A percentile compares a stretch with the other conserved stretches of the same genome.
Conservation (phyloP, 768 basidiomycete species). For the Auricularia auricula-judae region DNA sequence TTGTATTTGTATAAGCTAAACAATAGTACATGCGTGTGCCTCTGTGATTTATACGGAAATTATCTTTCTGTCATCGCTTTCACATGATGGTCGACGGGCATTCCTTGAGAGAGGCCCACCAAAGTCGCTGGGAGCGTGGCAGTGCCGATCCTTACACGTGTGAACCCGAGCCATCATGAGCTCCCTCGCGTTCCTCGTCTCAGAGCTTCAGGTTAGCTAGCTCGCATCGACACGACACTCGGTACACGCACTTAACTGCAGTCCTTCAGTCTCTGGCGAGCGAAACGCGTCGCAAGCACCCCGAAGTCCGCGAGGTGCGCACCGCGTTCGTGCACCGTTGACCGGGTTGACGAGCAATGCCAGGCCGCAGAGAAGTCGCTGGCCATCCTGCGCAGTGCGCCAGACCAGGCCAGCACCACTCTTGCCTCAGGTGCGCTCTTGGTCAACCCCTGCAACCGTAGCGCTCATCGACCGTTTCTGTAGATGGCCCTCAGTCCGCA, state of each 20-base stretch:
- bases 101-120: background rate
- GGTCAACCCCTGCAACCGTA: background rate
- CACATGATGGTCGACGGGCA: background rate
- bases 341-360: constrained; percentile 2
- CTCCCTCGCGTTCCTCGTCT: constrained; percentile 27
- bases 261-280: constrained; percentile 61
- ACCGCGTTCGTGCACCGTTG: background rate
- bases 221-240: background rate
- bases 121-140: background rate
- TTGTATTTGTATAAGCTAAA: background rate
- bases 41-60: too few relatives aligned
- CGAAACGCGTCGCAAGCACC: constrained; percentile 81
- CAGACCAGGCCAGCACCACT: constrained; percentile 54
- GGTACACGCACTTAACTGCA: background rate
- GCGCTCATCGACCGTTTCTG: background rate
- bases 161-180: constrained; percentile 11
- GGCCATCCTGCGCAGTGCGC: constrained; percentile 67
- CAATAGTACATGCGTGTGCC: too few relatives aligned
- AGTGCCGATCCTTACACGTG: background rate
- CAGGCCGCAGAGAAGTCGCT: constrained; percentile 85
- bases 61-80: too few relatives aligned
- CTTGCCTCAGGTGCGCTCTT: constrained; percentile 55
- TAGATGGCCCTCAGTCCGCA: constrained; percentile 70
- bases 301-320: constrained; percentile 85
- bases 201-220: constrained; percentile 49